phyloP scores from a whole-genome alignment of 2,329 filamentous ascomycete genomes.

The Neobulgaria alba region DNA sequence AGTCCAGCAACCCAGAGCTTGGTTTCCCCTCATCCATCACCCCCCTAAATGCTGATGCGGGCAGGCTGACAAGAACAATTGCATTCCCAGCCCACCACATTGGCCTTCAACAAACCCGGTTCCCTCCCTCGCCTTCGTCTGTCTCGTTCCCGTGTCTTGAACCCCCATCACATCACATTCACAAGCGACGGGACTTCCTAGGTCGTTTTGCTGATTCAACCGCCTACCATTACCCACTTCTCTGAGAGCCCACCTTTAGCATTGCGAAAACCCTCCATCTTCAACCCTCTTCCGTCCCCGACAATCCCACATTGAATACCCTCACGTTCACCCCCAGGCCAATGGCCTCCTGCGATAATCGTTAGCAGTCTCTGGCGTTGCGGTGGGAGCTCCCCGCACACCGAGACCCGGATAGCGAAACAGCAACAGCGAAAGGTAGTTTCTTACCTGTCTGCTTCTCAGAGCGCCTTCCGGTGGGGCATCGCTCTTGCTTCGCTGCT shows the following conservation, averaged over 20 bases:
- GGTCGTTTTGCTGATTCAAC: no score
- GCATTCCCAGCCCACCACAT: background rate
- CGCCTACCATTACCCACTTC: background rate
- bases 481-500: slow-evolving; percentile 29
- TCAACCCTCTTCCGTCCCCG: background rate
- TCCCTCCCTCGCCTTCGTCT: background rate
- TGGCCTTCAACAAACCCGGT: background rate
- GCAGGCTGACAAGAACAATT: no score
- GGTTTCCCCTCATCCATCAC: background rate
- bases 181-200: no score
- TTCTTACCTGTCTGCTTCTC: slow-evolving; percentile 10
- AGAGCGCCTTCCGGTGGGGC: no score
- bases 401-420: slow-evolving; percentile 32
- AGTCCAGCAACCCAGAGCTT: background rate
- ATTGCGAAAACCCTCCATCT: background rate
- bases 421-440: slow-evolving; percentile 13
- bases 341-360: slow-evolving; percentile 36
- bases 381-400: slow-evolving; percentile 50
- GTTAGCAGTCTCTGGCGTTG: slow-evolving; percentile 45
- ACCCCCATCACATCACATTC: background rate
- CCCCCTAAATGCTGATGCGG: background rate
- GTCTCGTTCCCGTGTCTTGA: background rate
- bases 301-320: background rate
- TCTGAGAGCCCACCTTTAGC: background rate
- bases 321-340: slow-evolving; percentile 21